Conservation (phyloP, 2,329 filamentous ascomycete species). For the Cryphonectria nitschkei region DNA sequence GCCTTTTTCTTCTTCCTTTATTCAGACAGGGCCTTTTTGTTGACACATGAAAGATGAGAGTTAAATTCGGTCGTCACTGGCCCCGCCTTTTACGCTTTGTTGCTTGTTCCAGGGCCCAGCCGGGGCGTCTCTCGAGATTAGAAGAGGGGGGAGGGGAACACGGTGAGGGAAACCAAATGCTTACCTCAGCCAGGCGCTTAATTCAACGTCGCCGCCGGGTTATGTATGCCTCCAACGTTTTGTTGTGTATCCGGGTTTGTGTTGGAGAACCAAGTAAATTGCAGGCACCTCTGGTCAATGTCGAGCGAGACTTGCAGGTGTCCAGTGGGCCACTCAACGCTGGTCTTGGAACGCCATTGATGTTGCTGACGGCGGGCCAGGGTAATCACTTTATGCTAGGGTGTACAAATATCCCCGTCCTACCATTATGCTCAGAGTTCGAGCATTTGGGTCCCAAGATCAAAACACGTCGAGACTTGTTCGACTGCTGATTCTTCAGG, state of each 20-base stretch:
- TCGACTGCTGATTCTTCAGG: too few species aligned
- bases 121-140: background rate
- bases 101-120: background rate
- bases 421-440: too few species aligned
- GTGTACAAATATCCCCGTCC: too few species aligned
- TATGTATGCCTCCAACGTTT: background rate
- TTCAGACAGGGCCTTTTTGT: background rate
- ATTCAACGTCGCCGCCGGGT: background rate
- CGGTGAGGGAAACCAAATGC: background rate
- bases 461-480: too few species aligned
- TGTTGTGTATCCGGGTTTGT: background rate
- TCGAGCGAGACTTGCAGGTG: background rate
- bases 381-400: too few species aligned
- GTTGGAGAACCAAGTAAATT: background rate
- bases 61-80: background rate
- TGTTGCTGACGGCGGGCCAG: too few species aligned
- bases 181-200: slow-evolving; percentile 10
- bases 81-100: background rate
- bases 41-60: background rate
- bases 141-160: background rate
- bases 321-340: background rate
- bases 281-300: background rate
- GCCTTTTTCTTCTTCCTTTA: background rate
- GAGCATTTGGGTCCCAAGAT: too few species aligned
- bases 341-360: background rate